These are phyloP conservation scores for Dryadomyces quercivorus DNA, from an alignment of 2,329 filamentous ascomycete species.

Conservation along the genomic window DNA sequence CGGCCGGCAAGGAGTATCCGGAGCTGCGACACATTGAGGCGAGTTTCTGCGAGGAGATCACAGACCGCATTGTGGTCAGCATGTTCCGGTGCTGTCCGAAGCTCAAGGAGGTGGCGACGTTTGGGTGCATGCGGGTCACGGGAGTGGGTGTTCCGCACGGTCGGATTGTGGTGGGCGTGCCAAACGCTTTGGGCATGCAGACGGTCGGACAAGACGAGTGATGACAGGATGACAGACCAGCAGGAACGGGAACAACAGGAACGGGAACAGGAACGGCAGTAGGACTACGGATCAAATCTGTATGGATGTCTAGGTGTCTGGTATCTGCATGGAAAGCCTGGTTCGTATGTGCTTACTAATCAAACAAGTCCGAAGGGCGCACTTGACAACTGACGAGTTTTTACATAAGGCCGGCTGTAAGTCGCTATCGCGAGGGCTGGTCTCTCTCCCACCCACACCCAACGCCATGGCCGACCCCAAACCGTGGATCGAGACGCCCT, in stretches of 20 bases:
- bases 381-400: neutral
- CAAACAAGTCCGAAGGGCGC: neutral
- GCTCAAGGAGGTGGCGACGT: slow-evolving; percentile 46
- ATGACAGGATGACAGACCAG: neutral
- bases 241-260: too few species aligned
- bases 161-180: slow-evolving; percentile 44
- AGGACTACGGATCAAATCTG: too few species aligned
- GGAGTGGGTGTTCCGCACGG: slow-evolving; percentile 40
- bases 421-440: neutral
- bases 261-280: too few species aligned
- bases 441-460: neutral
- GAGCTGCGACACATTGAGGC: slow-evolving; percentile 61
- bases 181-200: slow-evolving; percentile 48
- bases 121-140: slow-evolving; percentile 52
- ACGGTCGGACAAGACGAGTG: slow-evolving; percentile 30
- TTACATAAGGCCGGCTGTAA: too few species aligned
- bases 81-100: slow-evolving; percentile 54
- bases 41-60: slow-evolving; percentile 60
- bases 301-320: neutral
- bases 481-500: slow-evolving; percentile 58
- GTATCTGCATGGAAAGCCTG: neutral
- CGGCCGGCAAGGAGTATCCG: slow-evolving; percentile 47
- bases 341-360: neutral
- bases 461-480: neutral
- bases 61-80: slow-evolving; percentile 49